Evolutionary conservation across 2,329 filamentous ascomycete species (phyloP).

Genomic region (Fusarium musae): DNA sequence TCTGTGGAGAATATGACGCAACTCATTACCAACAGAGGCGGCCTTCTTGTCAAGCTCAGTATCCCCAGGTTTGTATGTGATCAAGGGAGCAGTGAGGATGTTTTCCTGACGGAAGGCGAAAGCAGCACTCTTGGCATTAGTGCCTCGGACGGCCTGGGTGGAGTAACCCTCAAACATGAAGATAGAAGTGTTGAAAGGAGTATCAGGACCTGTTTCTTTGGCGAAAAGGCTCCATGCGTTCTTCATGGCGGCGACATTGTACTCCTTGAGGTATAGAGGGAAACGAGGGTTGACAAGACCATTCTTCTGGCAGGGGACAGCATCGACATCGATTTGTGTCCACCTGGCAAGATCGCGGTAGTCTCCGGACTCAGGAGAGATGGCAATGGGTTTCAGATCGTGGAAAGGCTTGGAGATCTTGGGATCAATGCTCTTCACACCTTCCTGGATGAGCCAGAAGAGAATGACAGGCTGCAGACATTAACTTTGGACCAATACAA

Average conservation of each 20-base stretch:
- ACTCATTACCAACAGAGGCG: conserved; percentile 24
- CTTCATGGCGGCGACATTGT: conserved; percentile 30
- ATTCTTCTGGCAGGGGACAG: conserved; percentile 38
- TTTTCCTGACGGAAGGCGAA: conserved; percentile 41
- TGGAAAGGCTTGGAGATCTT: conserved; percentile 57
- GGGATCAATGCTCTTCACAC: conserved; percentile 53
- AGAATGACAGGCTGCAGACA: conserved; percentile 51
- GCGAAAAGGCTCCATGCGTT: conserved; percentile 34
- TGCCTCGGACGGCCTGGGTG: conserved; percentile 49
- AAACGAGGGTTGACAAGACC: conserved; percentile 42
- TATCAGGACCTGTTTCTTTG: conserved; percentile 6
- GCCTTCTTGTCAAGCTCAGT: conserved; percentile 26
- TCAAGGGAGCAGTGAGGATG: conserved; percentile 37
- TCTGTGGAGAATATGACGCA: conserved; percentile 31
- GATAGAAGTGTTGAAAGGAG: conserved; percentile 46
- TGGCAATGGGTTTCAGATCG: conserved; percentile 53
- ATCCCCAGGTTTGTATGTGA: conserved; percentile 35
- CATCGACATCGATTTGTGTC: conserved; percentile 33
- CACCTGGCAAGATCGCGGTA: conserved; percentile 39
- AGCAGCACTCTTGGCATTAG: conserved; percentile 3
- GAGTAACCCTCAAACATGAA: conserved; percentile 69
- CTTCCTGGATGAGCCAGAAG: conserved; percentile 58
- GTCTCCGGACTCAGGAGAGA: conserved; percentile 38
- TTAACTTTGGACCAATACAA: not conserved
- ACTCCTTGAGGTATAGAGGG: conserved; percentile 40